phyloP scores from a whole-genome alignment of 495 filamentous ascomycete species.

The Aspergillus ellipticus region DNA sequence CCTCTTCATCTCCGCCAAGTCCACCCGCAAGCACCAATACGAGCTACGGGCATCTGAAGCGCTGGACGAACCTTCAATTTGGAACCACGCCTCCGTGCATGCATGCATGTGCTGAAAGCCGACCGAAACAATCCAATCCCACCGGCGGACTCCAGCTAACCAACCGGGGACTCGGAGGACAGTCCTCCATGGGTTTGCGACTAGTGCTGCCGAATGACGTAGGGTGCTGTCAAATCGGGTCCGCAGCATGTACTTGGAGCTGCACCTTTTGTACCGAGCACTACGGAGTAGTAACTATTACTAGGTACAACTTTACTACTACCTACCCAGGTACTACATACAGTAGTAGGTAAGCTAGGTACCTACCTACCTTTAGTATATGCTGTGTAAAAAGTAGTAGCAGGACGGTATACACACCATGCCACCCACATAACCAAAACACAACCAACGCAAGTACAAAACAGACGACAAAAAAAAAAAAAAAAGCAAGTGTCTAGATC shows the following conservation, averaged over 20 bases:
- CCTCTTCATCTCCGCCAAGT: too few relatives aligned
- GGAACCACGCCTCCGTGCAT: background rate
- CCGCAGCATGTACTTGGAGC: background rate
- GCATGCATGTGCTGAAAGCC: background rate
- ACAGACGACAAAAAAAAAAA: background rate
- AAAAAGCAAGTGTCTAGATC: background rate
- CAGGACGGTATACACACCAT: too few relatives aligned
- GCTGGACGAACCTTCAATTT: background rate
- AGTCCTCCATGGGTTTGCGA: constrained; percentile 18
- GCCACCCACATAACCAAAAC: background rate
- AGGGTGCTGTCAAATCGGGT: background rate
- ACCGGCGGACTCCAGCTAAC: background rate
- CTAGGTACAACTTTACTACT: too few relatives aligned
- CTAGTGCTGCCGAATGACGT: constrained; percentile 12
- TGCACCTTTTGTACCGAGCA: background rate
- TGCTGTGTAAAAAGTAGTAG: too few relatives aligned
- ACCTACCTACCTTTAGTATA: too few relatives aligned
- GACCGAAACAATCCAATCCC: background rate
- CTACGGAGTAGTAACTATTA: background rate
- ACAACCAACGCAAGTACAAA: background rate
- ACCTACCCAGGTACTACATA: too few relatives aligned
- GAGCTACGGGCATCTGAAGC: background rate
- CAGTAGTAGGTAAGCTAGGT: too few relatives aligned
- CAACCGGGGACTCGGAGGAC: constrained; percentile 21
- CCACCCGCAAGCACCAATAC: background rate